A percentile compares a stretch with the other conserved stretches of the same genome.
Conservation (phyloP, 441 rosid species). For the Metrosideros polymorpha region DNA sequence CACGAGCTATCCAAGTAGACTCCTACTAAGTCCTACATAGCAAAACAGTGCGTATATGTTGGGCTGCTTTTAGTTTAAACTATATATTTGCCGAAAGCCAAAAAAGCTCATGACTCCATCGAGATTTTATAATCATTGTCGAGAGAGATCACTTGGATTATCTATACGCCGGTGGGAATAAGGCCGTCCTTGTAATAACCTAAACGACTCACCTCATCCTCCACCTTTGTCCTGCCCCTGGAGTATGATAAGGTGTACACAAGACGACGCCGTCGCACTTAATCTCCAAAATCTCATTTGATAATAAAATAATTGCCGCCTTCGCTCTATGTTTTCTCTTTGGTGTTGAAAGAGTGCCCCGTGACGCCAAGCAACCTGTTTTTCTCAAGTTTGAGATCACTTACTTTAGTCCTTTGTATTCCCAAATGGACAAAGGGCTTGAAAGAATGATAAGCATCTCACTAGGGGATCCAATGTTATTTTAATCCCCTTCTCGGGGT, state of each 20-base stretch:
- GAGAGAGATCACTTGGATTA: neutral
- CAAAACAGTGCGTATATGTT: neutral
- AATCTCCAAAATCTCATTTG: neutral
- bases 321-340: neutral
- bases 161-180: accelerated
- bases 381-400: neutral
- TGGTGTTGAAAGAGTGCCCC: neutral
- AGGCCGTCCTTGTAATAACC: neutral
- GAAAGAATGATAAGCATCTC: neutral
- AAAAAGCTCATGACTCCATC: neutral
- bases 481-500: neutral
- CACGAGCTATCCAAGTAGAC: neutral
- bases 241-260: neutral
- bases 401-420: neutral
- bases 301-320: neutral
- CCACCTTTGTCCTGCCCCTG: neutral
- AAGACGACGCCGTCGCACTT: neutral
- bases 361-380: neutral
- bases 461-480: neutral
- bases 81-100: neutral
- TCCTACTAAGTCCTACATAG: neutral
- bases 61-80: neutral
- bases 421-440: neutral
- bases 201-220: neutral
- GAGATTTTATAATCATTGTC: neutral